A percentile compares a stretch with the other conserved stretches of the same genome.
These are phyloP conservation scores for Aechmea fasciata DNA, from an alignment of 176 grass and related monocot genomes.

Conservation along the genomic window DNA sequence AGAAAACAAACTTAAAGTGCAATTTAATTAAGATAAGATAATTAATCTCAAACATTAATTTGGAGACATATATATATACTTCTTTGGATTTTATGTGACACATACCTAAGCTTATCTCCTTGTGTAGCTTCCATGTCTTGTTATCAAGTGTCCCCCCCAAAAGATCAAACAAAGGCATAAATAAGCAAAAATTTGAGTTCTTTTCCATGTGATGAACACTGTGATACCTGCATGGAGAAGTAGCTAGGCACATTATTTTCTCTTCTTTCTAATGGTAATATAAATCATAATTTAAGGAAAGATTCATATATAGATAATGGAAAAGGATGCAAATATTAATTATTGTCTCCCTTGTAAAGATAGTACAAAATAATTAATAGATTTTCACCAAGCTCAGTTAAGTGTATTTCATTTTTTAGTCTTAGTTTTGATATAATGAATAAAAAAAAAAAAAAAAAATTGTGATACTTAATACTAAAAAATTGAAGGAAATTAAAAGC, in stretches of 20 bases:
- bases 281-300: background rate
- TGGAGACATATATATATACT: background rate
- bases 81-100: background rate
- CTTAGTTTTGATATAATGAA: too few species aligned
- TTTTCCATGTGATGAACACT: constrained; percentile 80
- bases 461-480: too few species aligned
- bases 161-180: constrained; percentile 79
- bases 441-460: too few species aligned
- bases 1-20: too few species aligned
- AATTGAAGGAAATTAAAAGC: too few species aligned
- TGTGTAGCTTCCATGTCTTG: constrained; percentile 75
- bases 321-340: too few species aligned
- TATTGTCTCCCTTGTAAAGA: too few species aligned
- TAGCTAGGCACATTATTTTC: background rate
- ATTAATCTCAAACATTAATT: background rate
- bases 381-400: too few species aligned
- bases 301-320: background rate
- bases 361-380: too few species aligned
- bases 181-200: constrained; percentile 77
- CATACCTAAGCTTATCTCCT: constrained; percentile 54
- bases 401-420: too few species aligned
- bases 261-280: background rate
- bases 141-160: constrained; percentile 48
- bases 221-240: constrained; percentile 42
- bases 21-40: background rate